Evolutionary conservation across 345 rosid genomes (phyloP).

Genomic region (Rhizophora mangle): DNA sequence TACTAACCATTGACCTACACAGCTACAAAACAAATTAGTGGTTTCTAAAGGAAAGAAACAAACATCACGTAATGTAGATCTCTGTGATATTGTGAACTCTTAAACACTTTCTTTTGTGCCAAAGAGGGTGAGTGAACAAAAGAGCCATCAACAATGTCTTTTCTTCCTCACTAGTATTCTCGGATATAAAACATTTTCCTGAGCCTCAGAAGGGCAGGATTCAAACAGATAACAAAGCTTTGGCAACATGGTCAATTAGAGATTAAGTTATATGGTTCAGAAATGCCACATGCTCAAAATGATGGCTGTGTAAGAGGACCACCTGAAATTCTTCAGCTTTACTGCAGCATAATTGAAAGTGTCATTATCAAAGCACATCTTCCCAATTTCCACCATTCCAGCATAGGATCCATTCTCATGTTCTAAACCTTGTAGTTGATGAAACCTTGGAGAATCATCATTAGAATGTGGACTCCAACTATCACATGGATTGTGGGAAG

Average conservation of each 20-base stretch:
- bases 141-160: neutral
- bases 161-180: neutral
- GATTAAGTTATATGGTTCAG: neutral
- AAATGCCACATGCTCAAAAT: neutral
- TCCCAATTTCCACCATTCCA: slow-evolving; percentile 51
- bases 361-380: slow-evolving; percentile 52
- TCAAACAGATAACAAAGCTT: neutral
- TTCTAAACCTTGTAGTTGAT: slow-evolving; percentile 37
- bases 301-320: slow-evolving; percentile 8
- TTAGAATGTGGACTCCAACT: slow-evolving; percentile 53
- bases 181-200: neutral
- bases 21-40: slow-evolving; percentile 15
- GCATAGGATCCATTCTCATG: slow-evolving; percentile 42
- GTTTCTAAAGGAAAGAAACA: neutral
- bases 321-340: slow-evolving; percentile 78
- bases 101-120: neutral
- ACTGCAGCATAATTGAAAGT: slow-evolving; percentile 55
- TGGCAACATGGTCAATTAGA: neutral
- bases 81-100: neutral
- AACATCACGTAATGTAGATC: too few relatives aligned
- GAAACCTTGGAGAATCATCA: slow-evolving; percentile 37
- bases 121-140: neutral
- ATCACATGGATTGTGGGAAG: slow-evolving; percentile 59
- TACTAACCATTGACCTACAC: slow-evolving; percentile 60
- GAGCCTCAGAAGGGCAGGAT: neutral